These are phyloP conservation scores for Heterobasidion annosum DNA, from an alignment of 1,284 basidiomycete species.

Conservation along the genomic window DNA sequence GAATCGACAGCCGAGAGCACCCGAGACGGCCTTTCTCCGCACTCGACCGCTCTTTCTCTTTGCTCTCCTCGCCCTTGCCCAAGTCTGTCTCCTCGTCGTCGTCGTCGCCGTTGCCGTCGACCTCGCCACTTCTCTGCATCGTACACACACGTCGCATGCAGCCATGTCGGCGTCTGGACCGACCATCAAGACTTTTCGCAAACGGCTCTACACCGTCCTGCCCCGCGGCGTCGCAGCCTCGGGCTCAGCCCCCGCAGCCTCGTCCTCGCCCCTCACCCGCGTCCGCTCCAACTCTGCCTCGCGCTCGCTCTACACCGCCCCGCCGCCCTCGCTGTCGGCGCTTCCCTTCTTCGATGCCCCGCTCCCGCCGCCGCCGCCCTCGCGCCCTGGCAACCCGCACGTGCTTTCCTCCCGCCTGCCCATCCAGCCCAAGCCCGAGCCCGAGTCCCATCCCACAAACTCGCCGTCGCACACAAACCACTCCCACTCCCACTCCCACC, in stretches of 20 bases:
- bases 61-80: background rate
- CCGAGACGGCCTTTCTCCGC: background rate
- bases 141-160: too few species aligned
- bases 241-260: background rate
- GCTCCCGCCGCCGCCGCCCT: slow-evolving; percentile 17
- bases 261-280: slow-evolving; percentile 14
- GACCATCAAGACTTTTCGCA: slow-evolving; percentile 44
- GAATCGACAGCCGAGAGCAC: background rate
- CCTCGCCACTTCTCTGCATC: too few species aligned
- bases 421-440: slow-evolving; percentile 34
- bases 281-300: slow-evolving; percentile 40
- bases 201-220: slow-evolving; percentile 39
- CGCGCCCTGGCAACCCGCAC: slow-evolving; percentile 31
- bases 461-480: slow-evolving; percentile 8
- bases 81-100: background rate
- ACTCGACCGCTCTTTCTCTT: background rate
- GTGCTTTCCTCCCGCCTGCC: slow-evolving; percentile 35
- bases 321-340: slow-evolving; percentile 16
- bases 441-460: slow-evolving; percentile 22
- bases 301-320: slow-evolving; percentile 32
- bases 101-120: background rate
- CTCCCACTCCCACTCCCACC: slow-evolving; percentile 8
- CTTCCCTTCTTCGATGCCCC: slow-evolving; percentile 29
- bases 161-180: background rate
- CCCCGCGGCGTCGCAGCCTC: slow-evolving; percentile 21